Percentiles rank a stretch among this genome's conserved stretches.
These are phyloP conservation scores for Chaetomiaceae sp. DNA, from an alignment of 2,329 filamentous ascomycete genomes.

Conservation along the genomic window DNA sequence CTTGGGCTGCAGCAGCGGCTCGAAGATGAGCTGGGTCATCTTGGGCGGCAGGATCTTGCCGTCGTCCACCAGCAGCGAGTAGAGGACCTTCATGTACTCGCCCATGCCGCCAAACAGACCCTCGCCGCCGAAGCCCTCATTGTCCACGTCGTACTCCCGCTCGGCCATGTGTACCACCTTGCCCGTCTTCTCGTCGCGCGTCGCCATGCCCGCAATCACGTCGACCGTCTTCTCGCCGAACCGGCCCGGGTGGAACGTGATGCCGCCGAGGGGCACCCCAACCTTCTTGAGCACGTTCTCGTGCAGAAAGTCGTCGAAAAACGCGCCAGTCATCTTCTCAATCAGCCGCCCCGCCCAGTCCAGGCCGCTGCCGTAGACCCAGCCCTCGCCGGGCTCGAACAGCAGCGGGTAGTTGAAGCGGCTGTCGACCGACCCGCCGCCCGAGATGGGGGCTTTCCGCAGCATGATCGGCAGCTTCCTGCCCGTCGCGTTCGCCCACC, in stretches of 20 bases:
- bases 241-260: constrained; percentile 27
- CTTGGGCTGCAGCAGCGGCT: constrained; percentile 17
- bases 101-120: constrained; percentile 23
- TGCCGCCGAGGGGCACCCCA: constrained; percentile 11
- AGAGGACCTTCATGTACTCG: constrained; percentile 24
- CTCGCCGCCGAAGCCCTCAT: constrained; percentile 28
- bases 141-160: constrained; percentile 2
- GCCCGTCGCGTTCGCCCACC: constrained; percentile 38
- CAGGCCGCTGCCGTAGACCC: constrained; percentile 30
- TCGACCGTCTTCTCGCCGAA: not conserved
- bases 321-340: constrained; percentile 22
- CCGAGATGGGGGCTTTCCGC: not conserved
- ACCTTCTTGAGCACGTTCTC: constrained; percentile 24
- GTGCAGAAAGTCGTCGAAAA: constrained; percentile 26
- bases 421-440: constrained; percentile 18
- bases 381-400: constrained; percentile 30
- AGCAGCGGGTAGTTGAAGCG: constrained; percentile 28
- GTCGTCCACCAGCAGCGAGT: constrained; percentile 27
- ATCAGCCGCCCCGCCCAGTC: constrained; percentile 31
- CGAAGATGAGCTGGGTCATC: constrained; percentile 23
- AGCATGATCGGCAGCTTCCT: constrained; percentile 31
- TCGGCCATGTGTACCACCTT: not conserved
- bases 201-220: constrained; percentile 9
- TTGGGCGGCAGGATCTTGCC: constrained; percentile 19
- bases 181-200: not conserved